Evolutionary conservation across 2,329 filamentous ascomycete species (phyloP), one percentile per base, ranked within the genome.

Genomic region (Aureobasidium sp.): DNA sequence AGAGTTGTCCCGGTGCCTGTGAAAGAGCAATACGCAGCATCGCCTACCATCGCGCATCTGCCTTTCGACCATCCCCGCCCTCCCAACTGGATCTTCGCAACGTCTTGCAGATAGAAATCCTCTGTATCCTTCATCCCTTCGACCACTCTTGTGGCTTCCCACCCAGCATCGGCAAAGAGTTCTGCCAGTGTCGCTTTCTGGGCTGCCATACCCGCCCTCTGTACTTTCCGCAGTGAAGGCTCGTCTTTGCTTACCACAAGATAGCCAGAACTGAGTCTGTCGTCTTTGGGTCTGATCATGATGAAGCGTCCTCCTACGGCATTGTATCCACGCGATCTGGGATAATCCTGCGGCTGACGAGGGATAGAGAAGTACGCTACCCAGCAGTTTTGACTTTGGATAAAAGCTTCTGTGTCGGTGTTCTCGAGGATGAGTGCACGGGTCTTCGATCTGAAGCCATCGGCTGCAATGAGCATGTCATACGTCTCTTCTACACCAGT

Each of bases 121-220:
- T 68, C 62, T 2, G 65, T 64, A 15, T 65, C 50, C 30, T 69
- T 60, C 71, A 77, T 74, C 0, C 69, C 74, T 5, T 68, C 63
- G 37, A 78, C 64, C 4, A 79, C 69, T 5, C 76, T 69, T 0
- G 67, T 63, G 5, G 69, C 67, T 59, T 76, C 70, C 69, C 68
- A 71, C 4, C 68, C 68, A 5, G 64, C 65, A 53, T 68, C 66
- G 6, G 62, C 58, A 63, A 67, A 70, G 16, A 67, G 50, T 30
- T 68, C 65, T 27, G 65, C 63, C 61, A 72, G 42, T 6, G 69
- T 53, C 11, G 63, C 27, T 62, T 66, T 69, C 44, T 65, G 65
- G 3, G 53, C 65, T 21, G 66, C 66, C 30, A 66, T 53, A 4
- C 70, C 66, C 5, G 13, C 27, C 29, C 30, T 47, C 10, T 39